Evolutionary conservation across 148 eudicot species (phyloP).

Genomic region (Camellia sinensis): DNA sequence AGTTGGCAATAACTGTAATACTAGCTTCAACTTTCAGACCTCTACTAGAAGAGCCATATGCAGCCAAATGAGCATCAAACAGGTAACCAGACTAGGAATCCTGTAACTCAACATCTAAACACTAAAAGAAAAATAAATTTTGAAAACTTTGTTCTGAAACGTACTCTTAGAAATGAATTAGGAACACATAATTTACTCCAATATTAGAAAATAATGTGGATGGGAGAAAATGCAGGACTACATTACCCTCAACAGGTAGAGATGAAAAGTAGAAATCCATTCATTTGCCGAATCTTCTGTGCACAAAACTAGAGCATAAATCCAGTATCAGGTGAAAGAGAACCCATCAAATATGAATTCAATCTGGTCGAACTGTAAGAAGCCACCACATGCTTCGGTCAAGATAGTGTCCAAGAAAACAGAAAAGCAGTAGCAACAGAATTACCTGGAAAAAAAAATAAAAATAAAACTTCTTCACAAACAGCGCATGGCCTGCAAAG

Average conservation of each 20-base stretch:
- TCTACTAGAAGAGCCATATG: constrained; percentile 12
- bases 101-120: constrained; percentile 9
- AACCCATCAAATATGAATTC: background rate
- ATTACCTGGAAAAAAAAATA: background rate
- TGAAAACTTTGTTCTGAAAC: background rate
- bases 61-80: constrained; percentile 12
- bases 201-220: background rate
- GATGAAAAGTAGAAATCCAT: constrained; percentile 1
- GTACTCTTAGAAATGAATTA: background rate
- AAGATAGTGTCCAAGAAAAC: constrained; percentile 4
- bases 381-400: background rate
- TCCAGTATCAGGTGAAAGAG: constrained; percentile 6
- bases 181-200: background rate
- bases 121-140: background rate
- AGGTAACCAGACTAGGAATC: constrained; percentile 8
- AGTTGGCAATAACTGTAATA: background rate
- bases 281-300: constrained; percentile 2
- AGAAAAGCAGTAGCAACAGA: background rate
- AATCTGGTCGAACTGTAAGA: background rate
- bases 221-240: background rate
- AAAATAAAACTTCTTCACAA: background rate
- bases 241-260: constrained; percentile 10
- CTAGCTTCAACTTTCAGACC: constrained; percentile 12
- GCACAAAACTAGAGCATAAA: background rate
- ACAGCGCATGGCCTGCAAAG: background rate